Evolutionary conservation across 176 grass and related monocot genomes (phyloP).

Genomic region (Musa beccarii): DNA sequence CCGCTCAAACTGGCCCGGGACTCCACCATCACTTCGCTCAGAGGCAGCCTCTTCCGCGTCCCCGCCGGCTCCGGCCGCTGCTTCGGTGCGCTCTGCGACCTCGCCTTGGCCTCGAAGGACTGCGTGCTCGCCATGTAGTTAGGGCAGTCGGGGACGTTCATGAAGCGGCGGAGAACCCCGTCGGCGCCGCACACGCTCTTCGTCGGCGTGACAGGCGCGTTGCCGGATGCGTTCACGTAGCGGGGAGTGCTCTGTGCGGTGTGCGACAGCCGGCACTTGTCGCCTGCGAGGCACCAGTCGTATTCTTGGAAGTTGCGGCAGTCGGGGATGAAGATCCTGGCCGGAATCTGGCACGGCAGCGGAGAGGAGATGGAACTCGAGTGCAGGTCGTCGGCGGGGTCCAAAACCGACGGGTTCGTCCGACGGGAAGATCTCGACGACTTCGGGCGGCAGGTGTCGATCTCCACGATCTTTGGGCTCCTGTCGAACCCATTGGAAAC

Average conservation of each 20-base stretch:
- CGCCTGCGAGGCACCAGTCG: slow-evolving; percentile 37
- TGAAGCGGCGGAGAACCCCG: slow-evolving; percentile 1
- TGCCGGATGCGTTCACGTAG: slow-evolving; percentile 14
- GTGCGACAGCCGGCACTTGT: slow-evolving; percentile 44
- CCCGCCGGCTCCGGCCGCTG: slow-evolving; percentile 36
- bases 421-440: slow-evolving; percentile 66
- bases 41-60: slow-evolving; percentile 53
- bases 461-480: slow-evolving; percentile 95
- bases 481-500: slow-evolving; percentile 43
- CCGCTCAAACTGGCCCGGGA: slow-evolving; percentile 55
- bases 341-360: slow-evolving; percentile 20
- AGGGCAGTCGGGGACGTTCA: slow-evolving; percentile 31
- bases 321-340: slow-evolving; percentile 45
- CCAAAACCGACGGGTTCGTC: slow-evolving; percentile 36
- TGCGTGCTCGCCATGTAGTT: slow-evolving; percentile 87
- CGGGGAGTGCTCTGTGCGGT: slow-evolving; percentile 85
- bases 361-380: slow-evolving; percentile 45
- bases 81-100: slow-evolving; percentile 94
- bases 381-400: slow-evolving; percentile 24
- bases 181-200: slow-evolving; percentile 46
- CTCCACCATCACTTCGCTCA: slow-evolving; percentile 70
- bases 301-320: slow-evolving; percentile 40
- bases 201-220: slow-evolving; percentile 45
- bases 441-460: slow-evolving; percentile 59
- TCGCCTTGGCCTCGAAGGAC: slow-evolving; percentile 75